Conservation (phyloP, 192 early-diverging fungal genomes). For the Coemansia guatemalensis region DNA sequence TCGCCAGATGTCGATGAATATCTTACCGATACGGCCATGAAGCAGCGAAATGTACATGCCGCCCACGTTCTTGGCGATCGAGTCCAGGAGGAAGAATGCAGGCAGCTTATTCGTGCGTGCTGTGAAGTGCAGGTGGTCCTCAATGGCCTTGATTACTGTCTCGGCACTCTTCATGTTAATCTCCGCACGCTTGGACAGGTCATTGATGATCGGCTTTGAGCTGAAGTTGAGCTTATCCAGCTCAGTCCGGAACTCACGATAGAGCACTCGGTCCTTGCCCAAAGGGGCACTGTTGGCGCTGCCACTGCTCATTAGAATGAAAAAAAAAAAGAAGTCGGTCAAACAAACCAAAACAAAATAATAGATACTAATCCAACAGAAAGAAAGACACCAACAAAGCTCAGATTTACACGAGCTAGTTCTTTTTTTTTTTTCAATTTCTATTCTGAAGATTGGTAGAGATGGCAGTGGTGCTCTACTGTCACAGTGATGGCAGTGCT, state of each 20-base stretch:
- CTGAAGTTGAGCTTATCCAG: slow-evolving; percentile 87
- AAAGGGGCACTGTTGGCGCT: slow-evolving; percentile 5
- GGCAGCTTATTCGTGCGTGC: slow-evolving; percentile 69
- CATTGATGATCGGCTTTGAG: slow-evolving; percentile 90
- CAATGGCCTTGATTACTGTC: slow-evolving; percentile 77
- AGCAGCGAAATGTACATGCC: slow-evolving; percentile 72
- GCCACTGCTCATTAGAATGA: neutral
- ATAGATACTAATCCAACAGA: neutral
- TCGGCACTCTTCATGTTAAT: slow-evolving; percentile 65
- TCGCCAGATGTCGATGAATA: slow-evolving; percentile 76
- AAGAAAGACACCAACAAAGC: neutral
- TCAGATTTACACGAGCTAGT: neutral
- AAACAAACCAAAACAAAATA: neutral
- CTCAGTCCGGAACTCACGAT: slow-evolving; percentile 61
- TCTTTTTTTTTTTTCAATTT: no score
- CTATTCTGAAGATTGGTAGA: neutral
- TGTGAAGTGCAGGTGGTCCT: slow-evolving; percentile 45
- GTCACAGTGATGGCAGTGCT: neutral
- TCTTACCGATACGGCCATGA: slow-evolving; percentile 65
- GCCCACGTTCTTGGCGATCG: slow-evolving; percentile 94
- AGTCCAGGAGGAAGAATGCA: slow-evolving; percentile 89
- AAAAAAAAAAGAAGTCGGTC: slow-evolving; percentile 1
- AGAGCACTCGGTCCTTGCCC: slow-evolving; percentile 49
- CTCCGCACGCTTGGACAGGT: slow-evolving; percentile 81
- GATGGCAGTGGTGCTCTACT: neutral